A percentile compares a stretch with the other conserved stretches of the same genome.
Conservation (phyloP, 2,329 filamentous ascomycete genomes). For the Fusarium humuli region DNA sequence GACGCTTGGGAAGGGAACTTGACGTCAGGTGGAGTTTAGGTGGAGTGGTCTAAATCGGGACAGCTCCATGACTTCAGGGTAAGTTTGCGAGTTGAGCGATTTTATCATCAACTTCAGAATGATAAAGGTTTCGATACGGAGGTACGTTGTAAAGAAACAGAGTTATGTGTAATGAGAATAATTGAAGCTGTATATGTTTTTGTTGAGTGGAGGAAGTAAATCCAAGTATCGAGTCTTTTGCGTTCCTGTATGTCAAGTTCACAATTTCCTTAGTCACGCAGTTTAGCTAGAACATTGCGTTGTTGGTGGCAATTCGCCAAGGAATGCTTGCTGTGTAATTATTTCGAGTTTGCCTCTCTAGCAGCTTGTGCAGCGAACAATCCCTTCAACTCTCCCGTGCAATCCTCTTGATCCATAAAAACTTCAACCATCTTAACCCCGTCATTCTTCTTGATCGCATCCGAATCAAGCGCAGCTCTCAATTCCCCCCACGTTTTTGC, state of each 20-base stretch:
- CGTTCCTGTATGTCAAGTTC: background rate
- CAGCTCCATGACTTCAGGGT: background rate
- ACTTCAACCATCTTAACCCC: conserved; percentile 17
- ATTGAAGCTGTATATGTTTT: background rate
- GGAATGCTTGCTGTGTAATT: background rate
- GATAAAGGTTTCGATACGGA: too few species aligned
- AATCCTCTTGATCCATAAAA: conserved; percentile 22
- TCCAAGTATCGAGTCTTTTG: background rate
- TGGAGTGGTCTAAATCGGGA: background rate
- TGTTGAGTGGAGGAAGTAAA: background rate
- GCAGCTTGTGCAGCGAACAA: background rate
- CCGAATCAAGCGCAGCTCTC: conserved; percentile 4
- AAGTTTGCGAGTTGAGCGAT: background rate
- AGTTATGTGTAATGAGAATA: too few species aligned
- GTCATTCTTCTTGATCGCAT: background rate
- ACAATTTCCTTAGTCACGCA: background rate
- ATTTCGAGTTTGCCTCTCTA: background rate
- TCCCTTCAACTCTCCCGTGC: conserved; percentile 6
- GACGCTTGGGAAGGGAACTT: background rate
- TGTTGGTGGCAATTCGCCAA: background rate
- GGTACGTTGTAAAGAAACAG: background rate
- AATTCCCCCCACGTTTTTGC: conserved; percentile 4
- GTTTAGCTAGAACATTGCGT: background rate
- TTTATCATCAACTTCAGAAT: background rate
- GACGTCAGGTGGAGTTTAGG: background rate